These are phyloP conservation scores for Salix koriyanagi DNA, from an alignment of 345 rosid species.

Conservation along the genomic window DNA sequence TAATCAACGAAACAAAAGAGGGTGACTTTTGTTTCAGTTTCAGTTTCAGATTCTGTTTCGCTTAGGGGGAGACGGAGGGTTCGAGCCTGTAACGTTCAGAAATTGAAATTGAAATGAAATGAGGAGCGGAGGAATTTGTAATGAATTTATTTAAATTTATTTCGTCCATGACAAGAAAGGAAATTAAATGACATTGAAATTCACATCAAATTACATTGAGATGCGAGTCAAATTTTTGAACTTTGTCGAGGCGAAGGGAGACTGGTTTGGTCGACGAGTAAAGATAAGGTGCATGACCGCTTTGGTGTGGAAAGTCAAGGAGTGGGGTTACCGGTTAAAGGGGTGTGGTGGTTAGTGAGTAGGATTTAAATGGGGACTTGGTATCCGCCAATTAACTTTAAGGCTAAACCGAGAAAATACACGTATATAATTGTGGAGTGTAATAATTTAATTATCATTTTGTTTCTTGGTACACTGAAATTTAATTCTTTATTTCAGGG, in stretches of 20 bases:
- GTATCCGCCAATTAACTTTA: constrained; percentile 14
- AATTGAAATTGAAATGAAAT: constrained; percentile 16
- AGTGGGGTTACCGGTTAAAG: constrained; percentile 8
- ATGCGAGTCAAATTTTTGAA: constrained; percentile 22
- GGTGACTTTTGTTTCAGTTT: not conserved
- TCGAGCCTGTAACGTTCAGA: constrained; percentile 4
- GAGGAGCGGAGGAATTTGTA: not conserved
- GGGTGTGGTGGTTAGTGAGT: not conserved
- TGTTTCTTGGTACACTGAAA: too few relatives aligned
- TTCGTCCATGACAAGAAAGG: not conserved
- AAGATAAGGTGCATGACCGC: not conserved
- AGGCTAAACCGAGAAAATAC: too few relatives aligned
- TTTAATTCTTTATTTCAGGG: too few relatives aligned
- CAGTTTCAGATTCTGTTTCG: not conserved
- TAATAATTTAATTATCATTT: too few relatives aligned
- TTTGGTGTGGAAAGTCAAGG: not conserved
- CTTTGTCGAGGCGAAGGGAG: not conserved
- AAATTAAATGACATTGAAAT: constrained; percentile 27
- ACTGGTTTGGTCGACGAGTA: constrained; percentile 13
- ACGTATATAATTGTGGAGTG: too few relatives aligned
- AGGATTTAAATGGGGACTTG: constrained; percentile 20
- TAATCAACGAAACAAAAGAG: not conserved
- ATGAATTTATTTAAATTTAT: not conserved
- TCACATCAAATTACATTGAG: constrained; percentile 25
- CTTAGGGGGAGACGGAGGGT: not conserved